phyloP scores from a whole-genome alignment of 148 eudicot species.

The Chenopodium suecicum region DNA sequence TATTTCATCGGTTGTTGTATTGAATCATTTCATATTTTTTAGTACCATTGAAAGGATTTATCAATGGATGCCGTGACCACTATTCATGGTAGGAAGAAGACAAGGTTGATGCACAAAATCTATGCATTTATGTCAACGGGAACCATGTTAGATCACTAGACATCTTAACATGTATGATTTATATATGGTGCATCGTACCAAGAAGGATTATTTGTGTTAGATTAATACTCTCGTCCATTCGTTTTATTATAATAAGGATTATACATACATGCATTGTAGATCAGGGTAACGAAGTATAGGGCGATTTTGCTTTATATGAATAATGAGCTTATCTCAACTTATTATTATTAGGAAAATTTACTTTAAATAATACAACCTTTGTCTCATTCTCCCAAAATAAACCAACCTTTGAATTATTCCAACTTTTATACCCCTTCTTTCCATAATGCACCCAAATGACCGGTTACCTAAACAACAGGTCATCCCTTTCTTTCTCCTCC shows the following conservation, averaged over 20 bases:
- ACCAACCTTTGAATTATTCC: too few species aligned
- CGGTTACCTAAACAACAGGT: too few species aligned
- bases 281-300: too few species aligned
- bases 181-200: conserved; percentile 20
- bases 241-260: neutral
- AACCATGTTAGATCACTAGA: neutral
- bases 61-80: conserved; percentile 6
- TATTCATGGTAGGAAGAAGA: conserved; percentile 6
- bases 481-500: too few species aligned
- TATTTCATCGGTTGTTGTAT: conserved; percentile 15
- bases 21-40: neutral
- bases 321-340: too few species aligned
- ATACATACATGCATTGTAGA: too few species aligned
- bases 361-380: too few species aligned
- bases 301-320: too few species aligned
- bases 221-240: neutral
- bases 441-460: too few species aligned
- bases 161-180: neutral
- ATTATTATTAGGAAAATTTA: too few species aligned
- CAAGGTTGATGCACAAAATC: conserved; percentile 19
- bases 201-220: neutral
- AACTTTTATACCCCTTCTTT: too few species aligned
- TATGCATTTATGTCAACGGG: conserved; percentile 23
- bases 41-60: neutral
- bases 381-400: too few species aligned